Percentiles rank a stretch among this genome's conserved stretches.
Evolutionary conservation across 2,329 filamentous ascomycete genomes (phyloP).

Genomic region (Davidsoniella eucalypti): DNA sequence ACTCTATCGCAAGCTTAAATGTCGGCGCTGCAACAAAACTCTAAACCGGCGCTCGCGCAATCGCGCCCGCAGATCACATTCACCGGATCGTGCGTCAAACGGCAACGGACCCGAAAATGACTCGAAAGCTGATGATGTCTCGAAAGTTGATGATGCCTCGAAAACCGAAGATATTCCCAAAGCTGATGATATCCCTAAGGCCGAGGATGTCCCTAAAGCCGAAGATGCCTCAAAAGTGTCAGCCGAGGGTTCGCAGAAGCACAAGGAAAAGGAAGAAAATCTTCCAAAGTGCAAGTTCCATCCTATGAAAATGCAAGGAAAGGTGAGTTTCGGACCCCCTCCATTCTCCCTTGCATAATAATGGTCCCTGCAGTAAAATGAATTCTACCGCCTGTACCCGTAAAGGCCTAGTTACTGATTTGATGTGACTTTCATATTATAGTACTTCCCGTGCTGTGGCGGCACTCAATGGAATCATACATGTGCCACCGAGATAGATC

Average conservation of each 20-base stretch:
- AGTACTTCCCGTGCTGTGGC: conserved; percentile 20
- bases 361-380: no score
- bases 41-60: background rate
- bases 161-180: no score
- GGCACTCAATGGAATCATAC: conserved; percentile 14
- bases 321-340: conserved; percentile 14
- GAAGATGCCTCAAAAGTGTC: no score
- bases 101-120: background rate
- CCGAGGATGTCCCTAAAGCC: no score
- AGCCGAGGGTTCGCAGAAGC: background rate
- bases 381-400: no score
- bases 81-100: background rate
- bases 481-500: conserved; percentile 17
- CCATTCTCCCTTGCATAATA: background rate
- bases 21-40: conserved; percentile 17
- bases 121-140: no score
- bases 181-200: no score
- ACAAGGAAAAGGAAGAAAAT: conserved; percentile 3
- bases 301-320: conserved; percentile 17
- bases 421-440: no score
- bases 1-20: conserved; percentile 20
- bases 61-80: background rate
- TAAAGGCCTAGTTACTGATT: no score
- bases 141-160: no score
- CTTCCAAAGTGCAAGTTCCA: conserved; percentile 14